Percentiles rank a stretch among this genome's conserved stretches.
These are phyloP conservation scores for Macrophomina pseudophaseolina DNA, from an alignment of 2,329 filamentous ascomycete species.

Conservation along the genomic window DNA sequence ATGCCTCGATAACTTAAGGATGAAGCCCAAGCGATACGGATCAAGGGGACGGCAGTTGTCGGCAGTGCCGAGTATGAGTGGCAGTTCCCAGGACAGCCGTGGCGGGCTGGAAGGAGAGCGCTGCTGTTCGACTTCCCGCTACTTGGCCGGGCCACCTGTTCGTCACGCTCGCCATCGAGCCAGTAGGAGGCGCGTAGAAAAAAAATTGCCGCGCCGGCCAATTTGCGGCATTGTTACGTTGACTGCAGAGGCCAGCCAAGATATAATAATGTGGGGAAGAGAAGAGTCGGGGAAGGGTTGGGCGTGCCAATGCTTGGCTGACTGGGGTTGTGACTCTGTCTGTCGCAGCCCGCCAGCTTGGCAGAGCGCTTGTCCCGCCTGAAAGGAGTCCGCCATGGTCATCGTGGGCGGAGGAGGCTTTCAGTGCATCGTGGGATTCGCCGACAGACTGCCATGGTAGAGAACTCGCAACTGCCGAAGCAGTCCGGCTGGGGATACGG, in stretches of 20 bases:
- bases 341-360: constrained; percentile 10
- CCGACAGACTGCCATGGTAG: neutral
- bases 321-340: constrained; percentile 2
- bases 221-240: neutral
- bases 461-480: neutral
- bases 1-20: neutral
- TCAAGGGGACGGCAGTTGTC: constrained; percentile 3
- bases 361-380: constrained; percentile 1
- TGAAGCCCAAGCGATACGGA: neutral
- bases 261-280: constrained; percentile 10
- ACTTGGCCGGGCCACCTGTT: neutral
- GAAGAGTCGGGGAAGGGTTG: neutral
- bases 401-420: neutral
- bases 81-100: neutral
- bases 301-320: constrained; percentile 13
- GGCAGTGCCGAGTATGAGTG: neutral
- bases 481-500: neutral
- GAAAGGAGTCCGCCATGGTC: neutral
- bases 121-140: neutral
- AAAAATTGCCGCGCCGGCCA: neutral
- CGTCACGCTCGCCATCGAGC: neutral
- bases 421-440: neutral
- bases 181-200: neutral
- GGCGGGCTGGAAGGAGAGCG: neutral
- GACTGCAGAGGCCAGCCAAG: neutral